Percentiles rank a stretch among this genome's conserved stretches.
Conservation (phyloP, 352 stramenopile genomes). For the Pythium phragmitis region DNA sequence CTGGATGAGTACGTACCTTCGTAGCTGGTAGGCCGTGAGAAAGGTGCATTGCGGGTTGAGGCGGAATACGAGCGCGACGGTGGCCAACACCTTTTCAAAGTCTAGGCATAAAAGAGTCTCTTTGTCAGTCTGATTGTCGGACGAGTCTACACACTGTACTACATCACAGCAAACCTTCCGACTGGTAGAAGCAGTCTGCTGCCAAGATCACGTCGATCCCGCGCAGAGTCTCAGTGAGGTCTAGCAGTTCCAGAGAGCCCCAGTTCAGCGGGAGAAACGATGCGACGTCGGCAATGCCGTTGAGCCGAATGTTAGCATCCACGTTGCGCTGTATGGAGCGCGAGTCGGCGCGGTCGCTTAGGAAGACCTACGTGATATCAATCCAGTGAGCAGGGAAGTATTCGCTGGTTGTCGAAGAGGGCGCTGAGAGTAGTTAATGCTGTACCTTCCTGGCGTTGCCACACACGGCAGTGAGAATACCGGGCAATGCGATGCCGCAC, state of each 20-base stretch:
- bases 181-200: conserved; percentile 73
- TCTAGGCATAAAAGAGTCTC: conserved; percentile 16
- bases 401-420: neutral
- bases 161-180: conserved; percentile 36
- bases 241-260: conserved; percentile 37
- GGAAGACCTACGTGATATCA: conserved; percentile 32
- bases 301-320: conserved; percentile 50
- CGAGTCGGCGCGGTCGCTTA: conserved; percentile 56
- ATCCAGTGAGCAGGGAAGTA: neutral
- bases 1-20: conserved; percentile 30
- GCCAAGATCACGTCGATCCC: conserved; percentile 52
- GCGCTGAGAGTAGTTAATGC: neutral
- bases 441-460: conserved; percentile 29
- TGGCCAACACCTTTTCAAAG: conserved; percentile 73
- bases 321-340: conserved; percentile 49
- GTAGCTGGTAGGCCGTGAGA: conserved; percentile 66
- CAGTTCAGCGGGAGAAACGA: conserved; percentile 49
- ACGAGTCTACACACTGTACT: neutral
- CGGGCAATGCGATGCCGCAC: conserved; percentile 65
- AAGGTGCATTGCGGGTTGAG: conserved; percentile 43
- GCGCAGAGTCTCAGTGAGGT: conserved; percentile 31
- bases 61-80: conserved; percentile 59
- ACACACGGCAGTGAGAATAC: conserved; percentile 52
- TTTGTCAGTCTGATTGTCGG: too few species aligned
- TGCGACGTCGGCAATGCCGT: conserved; percentile 33